phyloP scores from a whole-genome alignment of 1,139 yeast genomes.

The Yamadazyma diddensiae region DNA sequence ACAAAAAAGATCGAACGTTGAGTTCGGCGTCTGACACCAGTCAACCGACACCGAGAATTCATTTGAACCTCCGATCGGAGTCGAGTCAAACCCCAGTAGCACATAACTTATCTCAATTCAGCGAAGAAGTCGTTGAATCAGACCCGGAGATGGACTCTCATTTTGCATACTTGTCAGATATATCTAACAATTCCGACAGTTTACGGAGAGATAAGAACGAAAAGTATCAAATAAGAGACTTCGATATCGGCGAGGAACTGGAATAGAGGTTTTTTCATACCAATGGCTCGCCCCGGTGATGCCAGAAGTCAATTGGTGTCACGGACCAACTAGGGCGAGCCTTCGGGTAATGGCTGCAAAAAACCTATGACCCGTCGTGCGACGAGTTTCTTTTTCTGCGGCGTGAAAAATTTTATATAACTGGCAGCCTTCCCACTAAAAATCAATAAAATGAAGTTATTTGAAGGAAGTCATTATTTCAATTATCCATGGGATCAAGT shows the following conservation, averaged over 20 bases:
- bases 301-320: neutral
- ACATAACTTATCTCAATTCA: constrained; percentile 1
- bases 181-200: constrained; percentile 1
- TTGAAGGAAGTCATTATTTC: constrained; percentile 65
- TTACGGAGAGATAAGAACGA: too few relatives aligned
- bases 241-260: too few relatives aligned
- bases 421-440: constrained; percentile 1
- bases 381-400: constrained; percentile 1
- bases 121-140: constrained; percentile 1
- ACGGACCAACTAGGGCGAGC: too few relatives aligned
- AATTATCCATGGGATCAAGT: constrained; percentile 92
- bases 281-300: too few relatives aligned
- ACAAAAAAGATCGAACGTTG: too few relatives aligned
- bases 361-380: neutral
- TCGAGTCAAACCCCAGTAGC: too few relatives aligned
- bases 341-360: constrained; percentile 1
- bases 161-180: constrained; percentile 3
- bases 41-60: too few relatives aligned
- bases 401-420: constrained; percentile 7
- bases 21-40: too few relatives aligned
- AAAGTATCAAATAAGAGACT: too few relatives aligned
- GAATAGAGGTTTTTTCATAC: neutral
- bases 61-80: neutral
- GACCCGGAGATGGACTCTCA: constrained; percentile 1
- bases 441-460: constrained; percentile 63